A percentile compares a stretch with the other conserved stretches of the same genome.
Evolutionary conservation across 768 basidiomycete species (phyloP).

Genomic region (Tulasnella calospora): DNA sequence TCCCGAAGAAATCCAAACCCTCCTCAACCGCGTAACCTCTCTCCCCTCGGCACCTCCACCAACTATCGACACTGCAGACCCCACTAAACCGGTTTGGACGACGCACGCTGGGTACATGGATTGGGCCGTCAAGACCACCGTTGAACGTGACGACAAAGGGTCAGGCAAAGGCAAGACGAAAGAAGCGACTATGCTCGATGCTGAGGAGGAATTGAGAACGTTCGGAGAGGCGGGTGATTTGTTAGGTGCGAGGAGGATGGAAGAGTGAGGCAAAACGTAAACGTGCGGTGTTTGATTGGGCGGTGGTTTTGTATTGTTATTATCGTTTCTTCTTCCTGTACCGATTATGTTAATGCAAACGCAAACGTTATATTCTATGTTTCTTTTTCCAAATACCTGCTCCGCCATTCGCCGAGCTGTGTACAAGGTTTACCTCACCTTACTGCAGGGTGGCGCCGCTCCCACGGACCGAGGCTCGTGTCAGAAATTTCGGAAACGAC

Average conservation of each 20-base stretch:
- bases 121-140: conserved; percentile 64
- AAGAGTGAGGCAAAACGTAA: not conserved
- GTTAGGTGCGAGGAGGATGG: not conserved
- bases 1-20: conserved; percentile 30
- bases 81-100: conserved; percentile 75
- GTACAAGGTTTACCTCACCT: not conserved
- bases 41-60: conserved; percentile 14
- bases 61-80: conserved; percentile 38
- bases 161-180: not conserved
- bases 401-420: not conserved
- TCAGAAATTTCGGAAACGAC: conserved; percentile 10
- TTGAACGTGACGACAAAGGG: conserved; percentile 33
- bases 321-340: not conserved
- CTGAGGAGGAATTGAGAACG: not conserved
- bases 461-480: not conserved
- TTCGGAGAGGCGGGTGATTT: not conserved
- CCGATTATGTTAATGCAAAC: not conserved
- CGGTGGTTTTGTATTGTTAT: not conserved
- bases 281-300: not conserved
- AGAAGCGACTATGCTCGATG: not conserved
- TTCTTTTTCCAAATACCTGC: not conserved
- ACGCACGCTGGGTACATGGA: conserved; percentile 67
- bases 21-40: conserved; percentile 28
- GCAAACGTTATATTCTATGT: not conserved
- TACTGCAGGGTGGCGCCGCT: not conserved